Percentiles rank a stretch among this genome's conserved stretches.
phyloP scores from a whole-genome alignment of 148 eudicot genomes.

The Heliosperma pusillum region DNA sequence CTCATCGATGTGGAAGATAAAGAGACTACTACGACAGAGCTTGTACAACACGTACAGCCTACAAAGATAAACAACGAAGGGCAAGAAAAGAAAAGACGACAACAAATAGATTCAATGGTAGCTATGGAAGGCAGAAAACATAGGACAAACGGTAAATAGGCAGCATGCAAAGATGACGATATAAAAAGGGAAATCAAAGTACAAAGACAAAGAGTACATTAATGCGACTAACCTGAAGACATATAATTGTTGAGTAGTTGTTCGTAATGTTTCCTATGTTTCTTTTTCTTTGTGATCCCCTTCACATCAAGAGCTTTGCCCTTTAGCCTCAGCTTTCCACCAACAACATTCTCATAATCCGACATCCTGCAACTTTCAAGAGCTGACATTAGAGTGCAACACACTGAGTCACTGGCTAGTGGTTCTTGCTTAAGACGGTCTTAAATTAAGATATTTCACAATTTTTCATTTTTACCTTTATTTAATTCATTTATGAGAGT shows the following conservation, averaged over 20 bases:
- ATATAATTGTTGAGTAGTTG: slow-evolving; percentile 25
- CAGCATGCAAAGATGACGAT: not conserved
- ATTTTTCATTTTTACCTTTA: no score
- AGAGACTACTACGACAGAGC: not conserved
- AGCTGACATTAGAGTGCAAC: not conserved
- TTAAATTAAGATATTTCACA: not conserved
- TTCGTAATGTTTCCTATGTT: slow-evolving; percentile 40
- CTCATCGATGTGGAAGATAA: not conserved
- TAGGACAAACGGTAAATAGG: not conserved
- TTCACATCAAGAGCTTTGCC: slow-evolving; percentile 78
- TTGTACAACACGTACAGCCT: not conserved
- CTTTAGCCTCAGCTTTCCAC: slow-evolving; percentile 70
- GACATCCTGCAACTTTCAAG: slow-evolving; percentile 42
- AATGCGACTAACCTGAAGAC: slow-evolving; percentile 39
- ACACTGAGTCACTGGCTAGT: not conserved
- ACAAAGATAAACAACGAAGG: not conserved
- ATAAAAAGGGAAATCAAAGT: not conserved
- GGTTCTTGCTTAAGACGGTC: no score
- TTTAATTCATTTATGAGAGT: no score
- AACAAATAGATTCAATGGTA: not conserved
- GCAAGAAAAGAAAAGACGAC: not conserved
- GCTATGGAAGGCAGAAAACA: not conserved
- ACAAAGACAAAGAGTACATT: not conserved
- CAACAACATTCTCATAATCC: slow-evolving; percentile 52
- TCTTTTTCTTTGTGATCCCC: slow-evolving; percentile 59